Percentiles rank a stretch among this genome's conserved stretches.
phyloP scores from a whole-genome alignment of 352 stramenopile genomes.

The Pythium rhizo-oryzae region DNA sequence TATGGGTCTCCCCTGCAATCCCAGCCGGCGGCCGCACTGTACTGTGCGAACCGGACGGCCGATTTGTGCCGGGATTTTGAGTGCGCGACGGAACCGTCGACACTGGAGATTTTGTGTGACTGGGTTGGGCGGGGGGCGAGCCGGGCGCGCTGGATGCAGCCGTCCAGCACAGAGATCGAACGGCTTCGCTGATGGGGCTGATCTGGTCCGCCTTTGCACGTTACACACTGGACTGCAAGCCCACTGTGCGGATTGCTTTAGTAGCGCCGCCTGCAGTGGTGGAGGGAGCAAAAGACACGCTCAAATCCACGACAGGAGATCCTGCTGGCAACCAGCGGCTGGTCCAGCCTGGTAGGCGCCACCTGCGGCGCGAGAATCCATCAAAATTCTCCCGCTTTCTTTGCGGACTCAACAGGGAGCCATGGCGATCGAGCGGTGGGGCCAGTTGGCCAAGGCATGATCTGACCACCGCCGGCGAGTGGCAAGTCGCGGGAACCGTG shows the following conservation, averaged over 20 bases:
- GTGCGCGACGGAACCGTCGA: too few relatives aligned
- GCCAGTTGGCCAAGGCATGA: background rate
- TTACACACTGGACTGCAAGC: background rate
- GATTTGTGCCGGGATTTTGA: conserved; percentile 1
- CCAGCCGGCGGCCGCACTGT: background rate
- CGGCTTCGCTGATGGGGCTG: background rate
- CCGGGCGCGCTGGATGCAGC: background rate
- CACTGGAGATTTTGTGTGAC: too few relatives aligned
- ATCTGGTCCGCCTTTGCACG: background rate
- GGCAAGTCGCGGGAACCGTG: background rate
- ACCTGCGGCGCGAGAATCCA: conserved; percentile 8
- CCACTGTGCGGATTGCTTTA: background rate
- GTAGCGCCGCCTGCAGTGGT: background rate
- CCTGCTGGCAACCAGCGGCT: background rate
- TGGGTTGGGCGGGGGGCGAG: background rate
- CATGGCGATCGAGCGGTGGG: background rate
- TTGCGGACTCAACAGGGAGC: background rate
- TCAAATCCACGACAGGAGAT: background rate
- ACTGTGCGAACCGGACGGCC: background rate
- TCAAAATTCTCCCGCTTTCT: conserved; percentile 1
- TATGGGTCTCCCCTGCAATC: background rate
- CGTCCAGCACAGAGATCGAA: background rate
- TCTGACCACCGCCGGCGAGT: background rate
- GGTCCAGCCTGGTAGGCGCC: background rate
- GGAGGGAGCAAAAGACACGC: background rate